Evolutionary conservation across 192 early-diverging fungal species (phyloP).

Genomic region (Gigaspora rosea): DNA sequence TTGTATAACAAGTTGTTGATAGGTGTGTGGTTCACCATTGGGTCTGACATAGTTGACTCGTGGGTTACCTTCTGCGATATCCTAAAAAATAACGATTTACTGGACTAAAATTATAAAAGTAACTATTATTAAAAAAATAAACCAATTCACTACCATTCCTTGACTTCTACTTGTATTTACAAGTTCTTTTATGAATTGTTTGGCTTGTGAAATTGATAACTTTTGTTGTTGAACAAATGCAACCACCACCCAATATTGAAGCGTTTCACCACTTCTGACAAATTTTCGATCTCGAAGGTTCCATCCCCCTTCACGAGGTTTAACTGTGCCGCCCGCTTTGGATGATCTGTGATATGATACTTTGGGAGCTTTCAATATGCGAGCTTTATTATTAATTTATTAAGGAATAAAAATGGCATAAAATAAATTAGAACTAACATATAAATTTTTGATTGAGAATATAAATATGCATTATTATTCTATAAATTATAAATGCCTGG

Average conservation of each 20-base stretch:
- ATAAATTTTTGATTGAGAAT: neutral
- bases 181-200: slow-evolving; percentile 76
- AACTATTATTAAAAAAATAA: slow-evolving; percentile 10
- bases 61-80: slow-evolving; percentile 46
- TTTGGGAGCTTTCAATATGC: slow-evolving; percentile 76
- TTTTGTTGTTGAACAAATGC: slow-evolving; percentile 65
- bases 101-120: neutral
- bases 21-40: slow-evolving; percentile 54
- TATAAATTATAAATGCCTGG: slow-evolving; percentile 39
- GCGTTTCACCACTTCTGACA: slow-evolving; percentile 70
- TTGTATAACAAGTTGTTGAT: slow-evolving; percentile 67
- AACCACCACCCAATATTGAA: slow-evolving; percentile 83
- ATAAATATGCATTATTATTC: neutral
- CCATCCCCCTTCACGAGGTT: slow-evolving; percentile 80
- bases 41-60: slow-evolving; percentile 51
- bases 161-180: slow-evolving; percentile 71
- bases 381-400: slow-evolving; percentile 51
- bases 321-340: slow-evolving; percentile 45
- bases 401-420: neutral
- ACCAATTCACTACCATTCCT: slow-evolving; percentile 62
- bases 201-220: slow-evolving; percentile 52
- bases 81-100: slow-evolving; percentile 24
- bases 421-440: slow-evolving; percentile 19
- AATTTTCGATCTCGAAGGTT: slow-evolving; percentile 84
- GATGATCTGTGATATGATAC: slow-evolving; percentile 64